Conservation (phyloP, 2,329 filamentous ascomycete species). For the Alternaria postmessia region DNA sequence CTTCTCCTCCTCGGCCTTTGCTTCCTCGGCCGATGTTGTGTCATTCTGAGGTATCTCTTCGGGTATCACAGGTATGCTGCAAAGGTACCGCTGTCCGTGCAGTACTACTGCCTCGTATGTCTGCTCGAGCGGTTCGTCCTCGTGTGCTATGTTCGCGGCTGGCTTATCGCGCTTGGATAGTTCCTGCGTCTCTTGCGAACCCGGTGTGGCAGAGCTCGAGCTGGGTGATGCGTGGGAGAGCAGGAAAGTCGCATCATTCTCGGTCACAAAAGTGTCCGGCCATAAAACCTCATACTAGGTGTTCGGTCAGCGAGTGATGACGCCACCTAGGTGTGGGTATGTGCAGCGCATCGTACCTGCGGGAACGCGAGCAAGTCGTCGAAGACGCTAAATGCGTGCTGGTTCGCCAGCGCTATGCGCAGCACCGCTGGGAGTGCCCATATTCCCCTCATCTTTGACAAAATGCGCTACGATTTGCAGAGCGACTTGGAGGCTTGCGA, state of each 20-base stretch:
- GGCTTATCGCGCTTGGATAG: conserved; percentile 43
- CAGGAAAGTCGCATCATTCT: conserved; percentile 71
- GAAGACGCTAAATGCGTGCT: conserved; percentile 79
- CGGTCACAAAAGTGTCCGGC: conserved; percentile 74
- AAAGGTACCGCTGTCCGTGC: conserved; percentile 77
- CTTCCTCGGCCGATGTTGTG: conserved; percentile 71
- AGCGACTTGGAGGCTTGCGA: conserved; percentile 11
- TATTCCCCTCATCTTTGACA: conserved; percentile 52
- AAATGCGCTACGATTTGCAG: conserved; percentile 1
- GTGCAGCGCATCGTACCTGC: conserved; percentile 65
- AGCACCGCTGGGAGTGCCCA: conserved; percentile 58
- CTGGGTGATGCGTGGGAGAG: conserved; percentile 53
- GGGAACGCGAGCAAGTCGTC: conserved; percentile 88
- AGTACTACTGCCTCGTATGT: conserved; percentile 79
- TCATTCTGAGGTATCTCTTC: conserved; percentile 62
- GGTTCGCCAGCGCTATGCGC: conserved; percentile 60
- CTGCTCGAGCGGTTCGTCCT: conserved; percentile 42
- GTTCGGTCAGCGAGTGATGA: conserved; percentile 18
- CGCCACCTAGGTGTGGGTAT: neutral
- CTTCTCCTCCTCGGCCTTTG: conserved; percentile 77
- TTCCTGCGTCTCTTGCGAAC: conserved; percentile 48
- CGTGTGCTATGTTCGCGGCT: conserved; percentile 19
- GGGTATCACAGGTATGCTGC: conserved; percentile 77
- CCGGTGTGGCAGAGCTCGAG: conserved; percentile 36
- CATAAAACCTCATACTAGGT: conserved; percentile 81